Percentiles rank a stretch among this genome's conserved stretches.
These are phyloP conservation scores for Bimuria novae-zelandiae DNA, from an alignment of 2,329 filamentous ascomycete genomes.

Conservation along the genomic window DNA sequence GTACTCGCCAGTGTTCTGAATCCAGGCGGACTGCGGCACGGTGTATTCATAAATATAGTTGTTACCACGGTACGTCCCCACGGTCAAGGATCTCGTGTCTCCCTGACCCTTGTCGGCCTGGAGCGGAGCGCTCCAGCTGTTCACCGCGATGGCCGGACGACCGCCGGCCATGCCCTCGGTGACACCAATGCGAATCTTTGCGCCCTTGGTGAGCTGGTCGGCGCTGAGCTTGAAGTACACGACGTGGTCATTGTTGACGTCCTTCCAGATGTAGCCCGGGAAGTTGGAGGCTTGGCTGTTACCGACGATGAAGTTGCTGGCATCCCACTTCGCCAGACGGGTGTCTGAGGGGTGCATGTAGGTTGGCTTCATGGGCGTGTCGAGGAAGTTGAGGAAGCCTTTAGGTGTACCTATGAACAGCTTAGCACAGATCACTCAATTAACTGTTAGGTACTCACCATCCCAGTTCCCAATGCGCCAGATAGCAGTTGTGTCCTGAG, in stretches of 20 bases:
- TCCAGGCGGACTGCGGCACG: conserved; percentile 29
- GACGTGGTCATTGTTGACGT: conserved; percentile 49
- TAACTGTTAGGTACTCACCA: too few species aligned
- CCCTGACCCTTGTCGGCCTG: conserved; percentile 24
- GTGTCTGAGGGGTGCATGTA: conserved; percentile 50
- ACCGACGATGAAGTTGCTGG: conserved; percentile 27
- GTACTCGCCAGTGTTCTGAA: conserved; percentile 21
- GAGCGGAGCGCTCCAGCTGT: conserved; percentile 21
- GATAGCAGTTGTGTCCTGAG: conserved; percentile 54
- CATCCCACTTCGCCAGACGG: conserved; percentile 31
- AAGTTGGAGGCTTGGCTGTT: conserved; percentile 27
- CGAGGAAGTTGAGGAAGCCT: conserved; percentile 62
- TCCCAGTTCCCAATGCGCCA: conserved; percentile 69
- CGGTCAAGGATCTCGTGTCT: conserved; percentile 25
- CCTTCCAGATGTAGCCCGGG: conserved; percentile 51
- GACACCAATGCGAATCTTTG: conserved; percentile 28
- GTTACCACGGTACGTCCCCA: conserved; percentile 31
- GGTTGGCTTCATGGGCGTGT: conserved; percentile 48
- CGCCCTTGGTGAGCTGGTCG: conserved; percentile 24
- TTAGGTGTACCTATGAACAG: conserved; percentile 41
- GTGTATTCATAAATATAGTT: conserved; percentile 29
- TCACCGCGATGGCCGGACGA: conserved; percentile 21
- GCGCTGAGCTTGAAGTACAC: conserved; percentile 45
- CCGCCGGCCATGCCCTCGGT: conserved; percentile 26
- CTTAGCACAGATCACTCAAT: too few species aligned